phyloP scores from a whole-genome alignment of 148 eudicot genomes.

The Cornus kousa region DNA sequence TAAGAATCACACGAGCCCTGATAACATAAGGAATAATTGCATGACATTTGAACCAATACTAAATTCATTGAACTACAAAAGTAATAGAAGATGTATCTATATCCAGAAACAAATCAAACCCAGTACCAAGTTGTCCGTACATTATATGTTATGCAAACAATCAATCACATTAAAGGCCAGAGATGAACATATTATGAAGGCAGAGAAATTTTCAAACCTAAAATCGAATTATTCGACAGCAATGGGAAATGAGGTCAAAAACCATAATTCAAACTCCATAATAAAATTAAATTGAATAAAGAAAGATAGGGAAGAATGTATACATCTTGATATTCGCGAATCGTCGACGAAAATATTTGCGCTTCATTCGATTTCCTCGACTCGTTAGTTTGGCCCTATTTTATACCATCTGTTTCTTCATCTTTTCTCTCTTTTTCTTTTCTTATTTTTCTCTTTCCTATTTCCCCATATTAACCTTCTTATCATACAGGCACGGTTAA shows the following conservation, averaged over 20 bases:
- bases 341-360: background rate
- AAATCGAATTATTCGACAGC: background rate
- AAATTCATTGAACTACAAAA: too few relatives aligned
- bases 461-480: background rate
- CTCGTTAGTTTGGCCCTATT: background rate
- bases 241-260: background rate
- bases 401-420: background rate
- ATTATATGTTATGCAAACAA: background rate
- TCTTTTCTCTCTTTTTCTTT: too few relatives aligned
- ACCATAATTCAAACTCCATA: background rate
- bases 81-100: too few relatives aligned
- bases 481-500: background rate
- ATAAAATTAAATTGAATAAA: too few relatives aligned
- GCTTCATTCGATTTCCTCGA: background rate
- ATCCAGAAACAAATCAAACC: background rate
- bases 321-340: background rate
- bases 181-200: background rate
- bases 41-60: background rate
- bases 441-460: background rate
- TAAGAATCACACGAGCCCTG: background rate
- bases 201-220: constrained; percentile 2
- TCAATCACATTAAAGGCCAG: background rate
- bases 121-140: background rate
- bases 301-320: background rate
- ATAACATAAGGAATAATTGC: background rate